Percentiles rank a stretch among this genome's conserved stretches.
phyloP scores from a whole-genome alignment of 2,329 filamentous ascomycete species.

The Paracamarosporium sp. region DNA sequence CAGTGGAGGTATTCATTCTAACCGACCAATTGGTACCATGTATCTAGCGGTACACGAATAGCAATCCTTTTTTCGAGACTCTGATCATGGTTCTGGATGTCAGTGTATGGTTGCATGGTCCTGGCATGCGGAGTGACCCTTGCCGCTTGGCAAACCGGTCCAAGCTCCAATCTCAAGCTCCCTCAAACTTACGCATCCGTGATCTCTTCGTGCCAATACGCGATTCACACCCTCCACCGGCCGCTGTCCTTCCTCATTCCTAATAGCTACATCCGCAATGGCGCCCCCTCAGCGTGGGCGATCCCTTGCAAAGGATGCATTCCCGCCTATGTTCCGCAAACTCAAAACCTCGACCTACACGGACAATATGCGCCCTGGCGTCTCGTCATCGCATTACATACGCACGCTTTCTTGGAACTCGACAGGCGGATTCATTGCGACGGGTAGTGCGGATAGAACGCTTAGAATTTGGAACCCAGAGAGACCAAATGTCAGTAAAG shows the following conservation, averaged over 20 bases:
- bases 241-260: background rate
- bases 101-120: too few relatives aligned
- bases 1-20: background rate
- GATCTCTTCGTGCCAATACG: background rate
- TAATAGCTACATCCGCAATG: conserved; percentile 28
- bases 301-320: conserved; percentile 72
- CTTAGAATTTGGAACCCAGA: conserved; percentile 85
- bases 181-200: background rate
- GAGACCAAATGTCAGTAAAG: conserved; percentile 61
- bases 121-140: background rate
- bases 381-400: conserved; percentile 52
- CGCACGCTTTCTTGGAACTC: conserved; percentile 90
- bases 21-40: background rate
- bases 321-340: conserved; percentile 69
- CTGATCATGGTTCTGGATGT: background rate
- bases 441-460: conserved; percentile 73
- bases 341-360: conserved; percentile 74
- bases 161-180: background rate
- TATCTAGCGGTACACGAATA: background rate
- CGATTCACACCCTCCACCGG: background rate
- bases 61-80: background rate
- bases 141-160: background rate
- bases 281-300: conserved; percentile 56
- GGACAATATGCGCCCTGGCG: conserved; percentile 46
- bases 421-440: conserved; percentile 81